These are phyloP conservation scores for Colletotrichum sp. DNA, from an alignment of 2,329 filamentous ascomycete species.

Conservation along the genomic window DNA sequence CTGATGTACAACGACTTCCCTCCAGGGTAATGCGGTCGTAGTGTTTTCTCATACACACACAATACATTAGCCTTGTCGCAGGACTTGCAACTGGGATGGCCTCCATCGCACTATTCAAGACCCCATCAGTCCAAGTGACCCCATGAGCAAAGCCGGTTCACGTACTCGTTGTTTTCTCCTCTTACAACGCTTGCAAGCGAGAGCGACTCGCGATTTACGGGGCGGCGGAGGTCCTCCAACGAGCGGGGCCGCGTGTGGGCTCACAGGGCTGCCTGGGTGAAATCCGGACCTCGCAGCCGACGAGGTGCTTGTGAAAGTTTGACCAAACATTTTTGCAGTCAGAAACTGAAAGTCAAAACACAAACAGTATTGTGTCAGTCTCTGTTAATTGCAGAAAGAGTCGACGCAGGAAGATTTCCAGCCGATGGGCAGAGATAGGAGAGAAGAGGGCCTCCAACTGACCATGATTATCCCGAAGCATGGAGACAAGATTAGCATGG, in stretches of 20 bases:
- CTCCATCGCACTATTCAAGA: conserved; percentile 25
- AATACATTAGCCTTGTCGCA: conserved; percentile 24
- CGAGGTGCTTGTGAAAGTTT: not conserved
- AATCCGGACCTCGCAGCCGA: not conserved
- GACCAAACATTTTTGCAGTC: not conserved
- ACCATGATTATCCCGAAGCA: not conserved
- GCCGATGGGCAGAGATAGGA: not conserved
- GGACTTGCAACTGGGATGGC: conserved; percentile 27
- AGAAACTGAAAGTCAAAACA: not conserved
- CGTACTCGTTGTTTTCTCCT: conserved; percentile 28
- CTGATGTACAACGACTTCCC: conserved; percentile 32
- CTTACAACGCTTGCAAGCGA: conserved; percentile 31
- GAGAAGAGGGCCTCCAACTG: not conserved
- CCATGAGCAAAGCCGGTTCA: not conserved
- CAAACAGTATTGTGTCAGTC: not conserved
- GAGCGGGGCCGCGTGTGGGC: conserved; percentile 1
- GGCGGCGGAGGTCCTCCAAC: not conserved
- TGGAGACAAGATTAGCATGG: not conserved
- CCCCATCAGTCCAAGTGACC: not conserved
- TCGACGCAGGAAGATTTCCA: not conserved
- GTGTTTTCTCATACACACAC: conserved; percentile 28
- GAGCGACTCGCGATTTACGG: conserved; percentile 25
- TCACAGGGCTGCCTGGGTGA: conserved; percentile 9
- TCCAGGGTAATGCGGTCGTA: conserved; percentile 30
- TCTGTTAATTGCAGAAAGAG: not conserved